Base-by-base conservation (phyloP, 768 basidiomycete genomes). In the Punctularia strigosozonata region DNA sequence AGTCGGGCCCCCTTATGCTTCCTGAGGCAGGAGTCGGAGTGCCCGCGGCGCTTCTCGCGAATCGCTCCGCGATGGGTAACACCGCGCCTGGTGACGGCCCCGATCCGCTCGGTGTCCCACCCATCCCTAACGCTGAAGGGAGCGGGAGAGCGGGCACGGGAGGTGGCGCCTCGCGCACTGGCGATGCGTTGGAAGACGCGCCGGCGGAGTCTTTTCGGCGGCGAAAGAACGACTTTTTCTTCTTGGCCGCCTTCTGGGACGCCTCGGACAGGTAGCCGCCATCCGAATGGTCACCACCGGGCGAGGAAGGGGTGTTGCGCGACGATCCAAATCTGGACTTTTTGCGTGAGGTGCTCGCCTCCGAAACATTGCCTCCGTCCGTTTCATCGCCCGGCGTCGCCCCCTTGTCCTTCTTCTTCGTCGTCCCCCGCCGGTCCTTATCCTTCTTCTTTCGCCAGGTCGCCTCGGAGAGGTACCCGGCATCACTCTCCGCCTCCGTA, bases 401-500 rank as follows among this genome's bases (percentile, higher is more conserved):
- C 1, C 45, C 44, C 32, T 42, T 35, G 12, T 17, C 19, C 38
- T 51, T 48, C 21, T 43, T 38, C 39, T 44, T 44, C 32, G 43
- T 48, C 43, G 46, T 50, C 42, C 48, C 51, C 38, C 40, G 46
- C 44, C 43, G 33, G 39, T 52, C 50, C 41, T 47, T 50, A 38
- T 52, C 55, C 31, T 43, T 46, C 22, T 56, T 50, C 26, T 28
- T 28, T n/a, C n/a, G 8, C 8, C 26, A 8, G 10, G 8, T 35
- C 33, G 8, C 18, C n/a, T 57, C 54, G 25, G 50, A 51, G 15
- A 53, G 35, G 38, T 56, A 50, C 8, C 48, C 54, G 6, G 54
- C 54, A 21, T 56, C 56, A 46, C 62, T 64, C 48, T 54, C 54
- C 33, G 57, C 51, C 51, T 60, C 54, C 39, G 48, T 17, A 54